Base-by-base conservation (phyloP, 148 eudicot species). In the Rhododendron griersonianum region DNA sequence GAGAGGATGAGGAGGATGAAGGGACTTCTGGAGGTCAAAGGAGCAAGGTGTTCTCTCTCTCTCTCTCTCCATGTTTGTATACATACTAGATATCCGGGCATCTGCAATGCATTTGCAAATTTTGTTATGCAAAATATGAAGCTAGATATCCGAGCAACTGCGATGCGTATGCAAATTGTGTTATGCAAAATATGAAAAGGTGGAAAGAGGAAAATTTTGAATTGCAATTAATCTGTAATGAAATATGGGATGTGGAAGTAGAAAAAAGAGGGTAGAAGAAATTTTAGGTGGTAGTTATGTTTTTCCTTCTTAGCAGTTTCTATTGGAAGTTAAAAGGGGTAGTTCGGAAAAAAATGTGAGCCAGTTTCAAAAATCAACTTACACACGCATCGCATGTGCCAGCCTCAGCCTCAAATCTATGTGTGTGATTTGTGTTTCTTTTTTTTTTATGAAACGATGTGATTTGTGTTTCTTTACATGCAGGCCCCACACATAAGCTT, bases 1-100 rank as follows among this genome's bases (percentile, higher is more conserved):
- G 87, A 33, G 91, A 90, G 47, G 95, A 86, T 10, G 92, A 85
- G 0, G 90, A 87, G 11, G 83, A 78, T 87, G 91, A 71, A 30
- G 85, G 74, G 33, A 7, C 21, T 47, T 86, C 91, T 57, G 78
- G 45, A 69, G 83, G 88, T 83, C 71, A 81, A 47, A 80, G 82
- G 8, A 81, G 83, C 30, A 92, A 91, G 95, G 93, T 92, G 86
- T 0, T 41, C 1, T 9, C 50, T 9, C 50, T 45, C 48, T 45
- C 48, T 47, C 50, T 47, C 50, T 47, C 9, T 47, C 11, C 50
- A 9, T 47, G 55, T 51, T 51, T 51, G 55, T 51, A 2, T 51
- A 51, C 10, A 51, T 51, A 13, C 50, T 41, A 41, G 45, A 41
- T 6, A 41, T 7, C 50, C 11, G 50, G 50, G 50, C 50, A 47